phyloP scores from a whole-genome alignment of 306 rosid species.

The Cicer yamashitae region DNA sequence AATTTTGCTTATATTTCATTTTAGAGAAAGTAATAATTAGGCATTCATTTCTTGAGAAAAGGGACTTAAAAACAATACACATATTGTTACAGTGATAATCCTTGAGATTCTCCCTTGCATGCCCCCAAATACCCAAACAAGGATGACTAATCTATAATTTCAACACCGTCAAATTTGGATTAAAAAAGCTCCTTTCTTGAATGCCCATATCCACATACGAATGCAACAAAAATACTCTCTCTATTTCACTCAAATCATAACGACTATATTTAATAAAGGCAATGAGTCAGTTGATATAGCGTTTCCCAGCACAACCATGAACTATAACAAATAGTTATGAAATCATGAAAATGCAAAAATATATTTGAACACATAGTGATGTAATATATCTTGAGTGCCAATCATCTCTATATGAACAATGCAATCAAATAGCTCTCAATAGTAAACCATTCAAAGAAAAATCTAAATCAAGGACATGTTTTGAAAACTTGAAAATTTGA shows the following conservation, averaged over 20 bases:
- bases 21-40: not conserved
- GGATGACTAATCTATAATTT: not conserved
- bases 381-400: not conserved
- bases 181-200: conserved; percentile 37
- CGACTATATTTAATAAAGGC: not conserved
- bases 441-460: not conserved
- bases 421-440: not conserved
- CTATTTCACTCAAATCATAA: not conserved
- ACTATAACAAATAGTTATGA: not conserved
- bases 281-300: not conserved
- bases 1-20: no score
- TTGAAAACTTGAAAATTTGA: not conserved
- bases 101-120: conserved; percentile 17
- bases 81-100: not conserved
- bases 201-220: not conserved
- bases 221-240: not conserved
- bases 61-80: not conserved
- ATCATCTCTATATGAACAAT: not conserved
- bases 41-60: not conserved
- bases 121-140: not conserved
- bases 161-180: conserved; percentile 16
- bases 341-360: not conserved
- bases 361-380: not conserved
- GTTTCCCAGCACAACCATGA: not conserved
- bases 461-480: not conserved